A percentile compares a stretch with the other conserved stretches of the same genome.
phyloP scores from a whole-genome alignment of 345 rosid genomes.

The Jatropha curcas region DNA sequence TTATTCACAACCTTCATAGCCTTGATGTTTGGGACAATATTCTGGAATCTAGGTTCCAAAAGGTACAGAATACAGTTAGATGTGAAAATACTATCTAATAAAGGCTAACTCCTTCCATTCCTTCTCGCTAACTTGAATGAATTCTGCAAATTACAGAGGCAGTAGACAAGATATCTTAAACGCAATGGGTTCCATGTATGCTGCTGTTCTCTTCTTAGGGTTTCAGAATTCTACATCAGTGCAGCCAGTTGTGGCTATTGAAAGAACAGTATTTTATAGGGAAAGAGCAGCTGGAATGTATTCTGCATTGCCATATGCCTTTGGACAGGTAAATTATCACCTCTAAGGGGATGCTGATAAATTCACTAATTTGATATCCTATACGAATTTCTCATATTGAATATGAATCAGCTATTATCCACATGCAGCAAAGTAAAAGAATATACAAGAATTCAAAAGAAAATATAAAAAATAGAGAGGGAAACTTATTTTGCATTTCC shows the following conservation, averaged over 20 bases:
- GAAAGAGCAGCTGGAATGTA: slow-evolving; percentile 80
- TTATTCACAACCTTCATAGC: slow-evolving; percentile 56
- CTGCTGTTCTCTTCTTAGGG: slow-evolving; percentile 63
- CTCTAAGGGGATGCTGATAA: neutral
- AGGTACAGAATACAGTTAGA: slow-evolving; percentile 44
- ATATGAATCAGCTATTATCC: no score
- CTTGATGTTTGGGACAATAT: slow-evolving; percentile 65
- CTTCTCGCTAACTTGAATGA: neutral
- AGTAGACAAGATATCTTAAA: slow-evolving; percentile 53
- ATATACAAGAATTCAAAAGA: no score
- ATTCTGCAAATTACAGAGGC: slow-evolving; percentile 31
- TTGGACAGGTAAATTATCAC: slow-evolving; percentile 48
- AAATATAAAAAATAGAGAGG: no score
- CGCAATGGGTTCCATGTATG: slow-evolving; percentile 67
- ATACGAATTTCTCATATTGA: no score
- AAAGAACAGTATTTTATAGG: slow-evolving; percentile 69
- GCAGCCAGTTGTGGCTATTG: slow-evolving; percentile 65
- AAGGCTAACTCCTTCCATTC: neutral
- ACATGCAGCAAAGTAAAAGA: no score
- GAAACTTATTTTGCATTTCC: no score
- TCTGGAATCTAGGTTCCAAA: slow-evolving; percentile 61
- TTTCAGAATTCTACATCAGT: slow-evolving; percentile 48
- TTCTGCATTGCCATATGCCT: slow-evolving; percentile 72
- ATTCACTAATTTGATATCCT: neutral
- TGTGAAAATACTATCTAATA: neutral